These are phyloP conservation scores for Candida smagusa DNA, from an alignment of 1,139 yeast genomes.

Conservation along the genomic window DNA sequence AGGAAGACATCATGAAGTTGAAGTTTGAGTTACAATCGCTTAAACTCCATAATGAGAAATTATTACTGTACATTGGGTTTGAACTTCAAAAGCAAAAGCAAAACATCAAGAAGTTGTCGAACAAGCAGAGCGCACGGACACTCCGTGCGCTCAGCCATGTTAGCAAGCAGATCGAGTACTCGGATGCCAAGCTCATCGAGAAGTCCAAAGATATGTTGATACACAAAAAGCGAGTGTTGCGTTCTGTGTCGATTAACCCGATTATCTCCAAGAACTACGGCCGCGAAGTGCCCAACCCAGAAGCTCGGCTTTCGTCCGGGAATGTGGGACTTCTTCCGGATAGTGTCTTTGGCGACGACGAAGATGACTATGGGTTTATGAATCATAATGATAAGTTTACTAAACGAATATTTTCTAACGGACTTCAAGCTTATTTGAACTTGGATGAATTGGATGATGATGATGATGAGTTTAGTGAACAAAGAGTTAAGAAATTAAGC, in stretches of 20 bases:
- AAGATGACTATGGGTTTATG: conserved; percentile 37
- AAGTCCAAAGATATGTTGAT: conserved; percentile 40
- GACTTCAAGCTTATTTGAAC: conserved; percentile 24
- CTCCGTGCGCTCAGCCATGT: conserved; percentile 16
- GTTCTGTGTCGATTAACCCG: conserved; percentile 45
- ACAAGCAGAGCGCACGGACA: conserved; percentile 28
- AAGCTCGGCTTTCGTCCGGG: conserved; percentile 2
- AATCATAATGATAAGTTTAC: conserved; percentile 28
- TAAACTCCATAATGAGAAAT: conserved; percentile 53
- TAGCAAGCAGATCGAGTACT: conserved; percentile 40
- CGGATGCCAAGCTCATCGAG: conserved; percentile 53
- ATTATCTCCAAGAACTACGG: conserved; percentile 31
- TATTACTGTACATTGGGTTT: conserved; percentile 56
- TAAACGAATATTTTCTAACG: conserved; percentile 31
- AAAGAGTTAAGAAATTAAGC: conserved; percentile 30
- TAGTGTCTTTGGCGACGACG: conserved; percentile 18
- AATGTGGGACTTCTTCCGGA: conserved; percentile 18
- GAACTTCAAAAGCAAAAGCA: conserved; percentile 50
- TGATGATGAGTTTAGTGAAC: conserved; percentile 10
- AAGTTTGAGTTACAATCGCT: conserved; percentile 54
- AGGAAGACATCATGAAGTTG: conserved; percentile 50
- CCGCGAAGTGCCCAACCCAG: conserved; percentile 3
- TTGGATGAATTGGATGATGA: conserved; percentile 18
- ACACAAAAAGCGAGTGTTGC: conserved; percentile 42
- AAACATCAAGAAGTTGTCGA: conserved; percentile 40